Evolutionary conservation across 345 rosid species (phyloP).

Genomic region (Hevea brasiliensis): DNA sequence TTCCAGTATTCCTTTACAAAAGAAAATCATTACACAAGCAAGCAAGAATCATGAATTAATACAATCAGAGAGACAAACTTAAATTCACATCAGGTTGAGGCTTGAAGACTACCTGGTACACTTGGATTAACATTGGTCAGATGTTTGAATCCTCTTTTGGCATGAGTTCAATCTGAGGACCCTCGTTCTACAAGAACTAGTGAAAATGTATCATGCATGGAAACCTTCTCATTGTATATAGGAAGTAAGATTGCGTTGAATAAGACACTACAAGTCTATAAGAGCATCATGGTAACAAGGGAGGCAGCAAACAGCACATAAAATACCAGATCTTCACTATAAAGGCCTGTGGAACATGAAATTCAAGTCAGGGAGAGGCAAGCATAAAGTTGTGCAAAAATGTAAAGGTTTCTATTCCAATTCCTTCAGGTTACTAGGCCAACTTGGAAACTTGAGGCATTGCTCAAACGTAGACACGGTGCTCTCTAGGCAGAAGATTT

Average conservation of each 20-base stretch:
- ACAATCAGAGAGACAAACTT: conserved; percentile 26
- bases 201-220: not conserved
- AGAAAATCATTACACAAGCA: conserved; percentile 34
- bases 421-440: not conserved
- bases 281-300: conserved; percentile 36
- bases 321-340: conserved; percentile 30
- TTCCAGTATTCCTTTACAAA: conserved; percentile 35
- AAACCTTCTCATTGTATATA: not conserved
- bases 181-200: conserved; percentile 17
- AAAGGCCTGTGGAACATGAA: conserved; percentile 48
- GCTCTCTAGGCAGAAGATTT: not conserved
- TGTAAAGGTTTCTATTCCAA: not conserved
- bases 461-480: not conserved
- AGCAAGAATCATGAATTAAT: conserved; percentile 46
- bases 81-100: conserved; percentile 12
- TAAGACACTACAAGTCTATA: conserved; percentile 12
- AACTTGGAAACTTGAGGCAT: not conserved
- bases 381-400: not conserved
- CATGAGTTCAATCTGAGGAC: conserved; percentile 8
- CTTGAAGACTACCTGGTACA: conserved; percentile 3
- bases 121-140: not conserved
- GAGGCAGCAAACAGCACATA: conserved; percentile 34
- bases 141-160: not conserved
- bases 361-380: not conserved
- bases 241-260: conserved; percentile 10